Evolutionary conservation across 2,329 filamentous ascomycete genomes (phyloP).

Genomic region (Phaeosphaeria sp.): DNA sequence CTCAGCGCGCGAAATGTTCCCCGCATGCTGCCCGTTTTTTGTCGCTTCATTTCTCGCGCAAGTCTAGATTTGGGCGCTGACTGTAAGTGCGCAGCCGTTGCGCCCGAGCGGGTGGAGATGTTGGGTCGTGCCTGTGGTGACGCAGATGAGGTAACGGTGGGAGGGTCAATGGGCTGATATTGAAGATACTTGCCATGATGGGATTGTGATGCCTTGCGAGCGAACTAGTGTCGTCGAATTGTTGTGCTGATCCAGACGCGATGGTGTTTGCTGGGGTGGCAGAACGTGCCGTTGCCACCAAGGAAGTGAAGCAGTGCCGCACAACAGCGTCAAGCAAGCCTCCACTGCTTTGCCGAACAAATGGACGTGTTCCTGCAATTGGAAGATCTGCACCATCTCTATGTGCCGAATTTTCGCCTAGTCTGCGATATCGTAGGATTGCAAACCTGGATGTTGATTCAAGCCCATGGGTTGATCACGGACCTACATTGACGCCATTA

Average conservation of each 20-base stretch:
- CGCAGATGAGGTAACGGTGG: background rate
- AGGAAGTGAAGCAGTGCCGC: background rate
- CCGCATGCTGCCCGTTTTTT: conserved; percentile 2
- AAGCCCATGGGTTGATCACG: background rate
- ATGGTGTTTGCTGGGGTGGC: background rate
- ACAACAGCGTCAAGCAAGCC: background rate
- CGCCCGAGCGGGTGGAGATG: background rate
- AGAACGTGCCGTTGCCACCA: background rate
- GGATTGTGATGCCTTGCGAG: background rate
- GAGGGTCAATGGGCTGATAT: background rate
- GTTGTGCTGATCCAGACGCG: background rate
- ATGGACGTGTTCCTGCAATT: background rate
- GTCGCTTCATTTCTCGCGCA: conserved; percentile 4
- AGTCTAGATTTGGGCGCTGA: conserved; percentile 6
- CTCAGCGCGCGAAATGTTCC: conserved; percentile 8
- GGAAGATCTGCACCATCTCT: background rate
- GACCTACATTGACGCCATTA: background rate
- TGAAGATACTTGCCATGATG: background rate
- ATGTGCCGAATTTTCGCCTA: background rate
- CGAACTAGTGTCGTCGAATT: background rate
- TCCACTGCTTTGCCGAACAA: background rate
- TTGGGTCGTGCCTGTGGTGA: conserved; percentile 2
- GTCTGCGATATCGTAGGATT: background rate
- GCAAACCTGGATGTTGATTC: background rate
- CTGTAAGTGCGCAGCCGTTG: background rate